Percentiles rank a stretch among this genome's conserved stretches.
Conservation (phyloP, 1,284 basidiomycete genomes). For the Pseudozyma sp. region DNA sequence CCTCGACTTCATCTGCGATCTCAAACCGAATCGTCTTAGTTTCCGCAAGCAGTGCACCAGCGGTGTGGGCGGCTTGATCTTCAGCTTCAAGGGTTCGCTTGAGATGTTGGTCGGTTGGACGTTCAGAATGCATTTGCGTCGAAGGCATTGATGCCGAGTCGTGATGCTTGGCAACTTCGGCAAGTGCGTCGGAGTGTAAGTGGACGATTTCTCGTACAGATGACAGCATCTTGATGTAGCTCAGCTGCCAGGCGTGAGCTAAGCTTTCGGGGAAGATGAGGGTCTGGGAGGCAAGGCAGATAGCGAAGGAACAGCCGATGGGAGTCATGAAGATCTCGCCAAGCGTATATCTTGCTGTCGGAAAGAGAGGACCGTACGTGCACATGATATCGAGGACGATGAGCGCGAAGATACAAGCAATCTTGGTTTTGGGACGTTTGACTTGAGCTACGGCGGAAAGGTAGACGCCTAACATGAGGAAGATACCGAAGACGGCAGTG, state of each 20-base stretch:
- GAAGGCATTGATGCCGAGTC: slow-evolving; percentile 1
- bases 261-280: slow-evolving; percentile 81
- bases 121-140: neutral
- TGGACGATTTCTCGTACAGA: slow-evolving; percentile 22
- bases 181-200: slow-evolving; percentile 28
- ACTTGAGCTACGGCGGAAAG: slow-evolving; percentile 76
- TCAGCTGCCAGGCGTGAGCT: slow-evolving; percentile 72
- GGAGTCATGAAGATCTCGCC: slow-evolving; percentile 66
- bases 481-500: slow-evolving; percentile 76
- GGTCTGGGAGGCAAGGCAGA: slow-evolving; percentile 69
- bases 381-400: slow-evolving; percentile 56
- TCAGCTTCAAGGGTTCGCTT: slow-evolving; percentile 22
- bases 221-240: slow-evolving; percentile 57
- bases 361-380: slow-evolving; percentile 75
- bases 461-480: slow-evolving; percentile 78
- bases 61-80: slow-evolving; percentile 24
- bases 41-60: slow-evolving; percentile 14
- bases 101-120: slow-evolving; percentile 23
- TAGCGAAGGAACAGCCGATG: slow-evolving; percentile 46
- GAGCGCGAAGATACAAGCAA: slow-evolving; percentile 72
- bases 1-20: slow-evolving; percentile 26
- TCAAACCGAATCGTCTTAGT: slow-evolving; percentile 21
- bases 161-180: slow-evolving; percentile 16
- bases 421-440: slow-evolving; percentile 75
- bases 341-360: slow-evolving; percentile 76